Evolutionary conservation across 352 stramenopile genomes (phyloP).

Genomic region (Phytophthora fragariae): DNA sequence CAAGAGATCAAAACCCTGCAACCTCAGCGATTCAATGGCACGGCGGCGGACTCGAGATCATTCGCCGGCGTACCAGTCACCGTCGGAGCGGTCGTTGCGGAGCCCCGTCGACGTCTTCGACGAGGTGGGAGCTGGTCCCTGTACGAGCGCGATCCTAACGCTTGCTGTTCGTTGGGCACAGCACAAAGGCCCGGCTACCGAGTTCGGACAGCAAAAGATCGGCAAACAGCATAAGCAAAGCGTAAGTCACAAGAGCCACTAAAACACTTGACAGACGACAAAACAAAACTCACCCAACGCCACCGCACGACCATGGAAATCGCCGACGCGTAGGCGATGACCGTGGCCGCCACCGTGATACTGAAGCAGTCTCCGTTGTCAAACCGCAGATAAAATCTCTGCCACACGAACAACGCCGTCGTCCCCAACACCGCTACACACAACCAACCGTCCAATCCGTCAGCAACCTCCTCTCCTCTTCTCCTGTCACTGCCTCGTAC

Average conservation of each 20-base stretch:
- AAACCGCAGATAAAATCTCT: conserved; percentile 56
- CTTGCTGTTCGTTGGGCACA: conserved; percentile 75
- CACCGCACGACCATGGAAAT: conserved; percentile 83
- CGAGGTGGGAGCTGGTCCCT: conserved; percentile 32
- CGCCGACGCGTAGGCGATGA: conserved; percentile 69
- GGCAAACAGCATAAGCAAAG: not conserved
- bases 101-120: conserved; percentile 30
- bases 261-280: not conserved
- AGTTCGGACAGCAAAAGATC: conserved; percentile 10
- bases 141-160: conserved; percentile 36
- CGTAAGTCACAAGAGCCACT: conserved; percentile 3
- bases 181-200: conserved; percentile 77
- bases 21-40: conserved; percentile 40
- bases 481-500: conserved; percentile 18
- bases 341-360: conserved; percentile 65
- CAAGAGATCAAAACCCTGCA: not conserved
- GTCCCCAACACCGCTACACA: conserved; percentile 54
- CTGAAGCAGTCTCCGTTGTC: conserved; percentile 84
- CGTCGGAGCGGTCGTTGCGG: conserved; percentile 24
- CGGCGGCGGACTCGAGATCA: conserved; percentile 33
- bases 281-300: conserved; percentile 59
- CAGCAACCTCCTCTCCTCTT: not conserved
- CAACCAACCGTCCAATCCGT: conserved; percentile 8
- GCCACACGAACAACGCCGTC: conserved; percentile 62
- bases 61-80: conserved; percentile 15